Base-by-base conservation (phyloP, 805 yeast genomes). In the Yamadazyma olivae region DNA sequence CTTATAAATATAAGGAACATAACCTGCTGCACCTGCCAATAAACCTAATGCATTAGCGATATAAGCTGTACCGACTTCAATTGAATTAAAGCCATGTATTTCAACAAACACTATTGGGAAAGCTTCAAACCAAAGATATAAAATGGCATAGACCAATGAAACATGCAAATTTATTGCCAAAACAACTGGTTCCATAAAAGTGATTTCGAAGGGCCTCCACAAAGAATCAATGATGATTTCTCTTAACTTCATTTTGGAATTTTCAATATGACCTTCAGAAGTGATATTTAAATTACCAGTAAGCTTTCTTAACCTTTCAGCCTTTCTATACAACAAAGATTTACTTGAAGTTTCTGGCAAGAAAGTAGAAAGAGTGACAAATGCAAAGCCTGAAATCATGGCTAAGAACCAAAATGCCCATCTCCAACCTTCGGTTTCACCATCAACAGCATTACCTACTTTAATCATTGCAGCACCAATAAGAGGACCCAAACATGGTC, bases 401-500 rank as follows among this genome's bases (percentile, higher is more conserved):
- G 64, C 45, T 50, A 73, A 40, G 35, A 72, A 61, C 82, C 82
- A 75, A 49, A 75, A 74, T 13, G 70, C 56, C 73, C 75, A 76
- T 50, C 78, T 65, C 78, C 79, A 74, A 28, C 31, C 31, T 5
- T 28, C 15, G 8, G 13, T 14, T 6, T 6, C 17, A 17, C 31
- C 31, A 28, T 28, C 31, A 18, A 17, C 22, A 10, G 31, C 30
- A 31, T 36, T 27, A n/a, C 33, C 61, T 29, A 63, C 68, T 8
- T 82, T 89, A 4, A 61, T 56, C 49, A 79, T 54, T 4, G 70
- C 67, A 6, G 79, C 72, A 27, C 83, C 83, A 27, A 79, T 48
- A 5, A 79, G 47, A 1, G 84, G 84, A 9, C 81, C 83, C 15
- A 74, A 27, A 8, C 70, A 62, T 1, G 81, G 81, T 8, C 82